Conservation (phyloP, 805 yeast genomes). For the Saccharomycopsis selenospora region DNA sequence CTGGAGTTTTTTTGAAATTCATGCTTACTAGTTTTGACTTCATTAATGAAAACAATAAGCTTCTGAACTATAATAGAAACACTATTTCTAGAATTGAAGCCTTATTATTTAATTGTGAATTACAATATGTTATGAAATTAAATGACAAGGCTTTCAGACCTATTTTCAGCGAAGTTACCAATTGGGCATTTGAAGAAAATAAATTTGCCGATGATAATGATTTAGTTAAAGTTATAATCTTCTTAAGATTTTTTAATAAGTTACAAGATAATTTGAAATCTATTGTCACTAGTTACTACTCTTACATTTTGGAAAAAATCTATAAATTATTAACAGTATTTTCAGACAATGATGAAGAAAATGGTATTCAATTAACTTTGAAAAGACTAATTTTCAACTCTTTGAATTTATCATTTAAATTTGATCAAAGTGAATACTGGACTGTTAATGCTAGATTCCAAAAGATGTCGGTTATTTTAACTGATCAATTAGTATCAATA, state of each 20-base stretch:
- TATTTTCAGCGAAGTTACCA: constrained; percentile 71
- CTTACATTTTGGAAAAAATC: constrained; percentile 76
- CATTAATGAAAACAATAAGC: constrained; percentile 26
- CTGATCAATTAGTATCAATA: constrained; percentile 57
- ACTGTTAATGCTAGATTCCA: constrained; percentile 80
- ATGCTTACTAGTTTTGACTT: constrained; percentile 64
- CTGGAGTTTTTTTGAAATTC: constrained; percentile 61
- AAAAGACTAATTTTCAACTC: constrained; percentile 71
- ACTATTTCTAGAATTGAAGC: constrained; percentile 78
- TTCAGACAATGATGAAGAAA: constrained; percentile 28
- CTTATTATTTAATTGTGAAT: constrained; percentile 63
- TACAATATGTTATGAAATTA: constrained; percentile 76
- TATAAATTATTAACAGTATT: constrained; percentile 47
- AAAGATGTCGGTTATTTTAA: constrained; percentile 51
- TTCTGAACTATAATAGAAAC: constrained; percentile 54
- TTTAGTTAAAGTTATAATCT: constrained; percentile 49
- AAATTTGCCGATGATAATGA: constrained; percentile 38
- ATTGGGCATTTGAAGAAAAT: constrained; percentile 76
- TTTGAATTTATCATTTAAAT: constrained; percentile 72
- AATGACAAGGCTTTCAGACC: constrained; percentile 94
- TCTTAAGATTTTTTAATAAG: constrained; percentile 79
- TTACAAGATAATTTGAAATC: constrained; percentile 79
- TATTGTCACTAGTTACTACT: constrained; percentile 80
- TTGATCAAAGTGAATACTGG: constrained; percentile 95
- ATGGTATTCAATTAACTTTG: constrained; percentile 43